These are phyloP conservation scores for Mrakia blollopis DNA, from an alignment of 768 basidiomycete genomes.

Conservation along the genomic window DNA sequence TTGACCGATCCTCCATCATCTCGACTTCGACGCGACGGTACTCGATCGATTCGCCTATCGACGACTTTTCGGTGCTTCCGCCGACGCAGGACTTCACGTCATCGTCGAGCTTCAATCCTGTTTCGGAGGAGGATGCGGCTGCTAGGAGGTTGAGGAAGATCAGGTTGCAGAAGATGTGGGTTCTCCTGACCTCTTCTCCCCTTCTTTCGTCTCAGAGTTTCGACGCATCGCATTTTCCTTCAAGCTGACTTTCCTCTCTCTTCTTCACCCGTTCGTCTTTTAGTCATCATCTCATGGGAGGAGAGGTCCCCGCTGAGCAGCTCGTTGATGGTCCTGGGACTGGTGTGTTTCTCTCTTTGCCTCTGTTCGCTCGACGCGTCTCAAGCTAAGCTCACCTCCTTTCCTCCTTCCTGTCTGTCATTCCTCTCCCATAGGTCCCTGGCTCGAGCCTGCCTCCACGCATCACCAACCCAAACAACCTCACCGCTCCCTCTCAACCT, in stretches of 20 bases:
- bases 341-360: neutral
- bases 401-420: neutral
- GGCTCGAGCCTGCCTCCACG: slow-evolving; percentile 5
- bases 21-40: neutral
- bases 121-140: neutral
- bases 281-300: slow-evolving; percentile 10
- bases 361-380: neutral
- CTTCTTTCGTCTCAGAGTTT: neutral
- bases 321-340: slow-evolving; percentile 2
- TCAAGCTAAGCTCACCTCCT: neutral
- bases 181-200: neutral
- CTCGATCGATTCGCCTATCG: too few relatives aligned
- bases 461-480: neutral
- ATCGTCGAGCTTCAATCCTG: neutral
- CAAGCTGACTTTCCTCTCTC: neutral
- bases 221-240: neutral
- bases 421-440: neutral
- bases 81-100: neutral
- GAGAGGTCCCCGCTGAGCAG: neutral
- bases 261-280: neutral
- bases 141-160: slow-evolving; percentile 1
- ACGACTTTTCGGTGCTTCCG: too few relatives aligned
- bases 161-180: slow-evolving; percentile 9
- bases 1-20: neutral
- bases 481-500: neutral